A percentile compares a stretch with the other conserved stretches of the same genome.
These are phyloP conservation scores for Dictyostelium brefeldianum DNA, from an alignment of 78 protist species.

Conservation along the genomic window DNA sequence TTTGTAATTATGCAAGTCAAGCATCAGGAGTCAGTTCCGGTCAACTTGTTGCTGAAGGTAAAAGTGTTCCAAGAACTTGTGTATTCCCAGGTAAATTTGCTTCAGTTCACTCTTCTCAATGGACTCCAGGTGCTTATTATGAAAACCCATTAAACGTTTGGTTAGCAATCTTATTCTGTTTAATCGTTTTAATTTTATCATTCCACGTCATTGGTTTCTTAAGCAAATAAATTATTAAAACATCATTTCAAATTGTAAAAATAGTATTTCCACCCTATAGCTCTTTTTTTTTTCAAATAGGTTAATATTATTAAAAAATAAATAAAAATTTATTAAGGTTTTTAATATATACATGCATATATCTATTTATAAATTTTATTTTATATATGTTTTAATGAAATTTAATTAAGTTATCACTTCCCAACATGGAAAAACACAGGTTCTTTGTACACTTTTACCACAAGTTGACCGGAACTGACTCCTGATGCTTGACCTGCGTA, in stretches of 20 bases:
- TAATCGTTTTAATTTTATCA: conserved; percentile 27
- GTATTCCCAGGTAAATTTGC: conserved; percentile 72
- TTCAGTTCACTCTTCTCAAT: conserved; percentile 40
- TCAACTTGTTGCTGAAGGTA: conserved; percentile 19
- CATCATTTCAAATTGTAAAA: not conserved
- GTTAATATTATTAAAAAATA: no score
- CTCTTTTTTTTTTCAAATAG: no score
- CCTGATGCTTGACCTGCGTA: no score
- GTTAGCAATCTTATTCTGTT: conserved; percentile 78
- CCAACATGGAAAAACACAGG: no score
- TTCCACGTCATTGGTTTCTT: conserved; percentile 66
- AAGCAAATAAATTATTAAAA: conserved; percentile 36
- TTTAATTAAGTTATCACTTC: no score
- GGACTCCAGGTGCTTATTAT: conserved; percentile 49
- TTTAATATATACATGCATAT: no score
- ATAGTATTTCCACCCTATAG: not conserved
- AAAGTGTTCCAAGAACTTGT: conserved; percentile 28
- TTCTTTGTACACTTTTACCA: no score
- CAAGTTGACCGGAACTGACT: no score
- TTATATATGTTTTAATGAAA: no score
- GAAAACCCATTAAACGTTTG: conserved; percentile 27
- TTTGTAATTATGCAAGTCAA: conserved; percentile 34
- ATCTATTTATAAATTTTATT: no score
- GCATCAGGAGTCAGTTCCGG: not conserved
- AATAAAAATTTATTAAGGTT: no score